These are phyloP conservation scores for Madurella fahalii DNA, from an alignment of 2,329 filamentous ascomycete genomes.

Conservation along the genomic window DNA sequence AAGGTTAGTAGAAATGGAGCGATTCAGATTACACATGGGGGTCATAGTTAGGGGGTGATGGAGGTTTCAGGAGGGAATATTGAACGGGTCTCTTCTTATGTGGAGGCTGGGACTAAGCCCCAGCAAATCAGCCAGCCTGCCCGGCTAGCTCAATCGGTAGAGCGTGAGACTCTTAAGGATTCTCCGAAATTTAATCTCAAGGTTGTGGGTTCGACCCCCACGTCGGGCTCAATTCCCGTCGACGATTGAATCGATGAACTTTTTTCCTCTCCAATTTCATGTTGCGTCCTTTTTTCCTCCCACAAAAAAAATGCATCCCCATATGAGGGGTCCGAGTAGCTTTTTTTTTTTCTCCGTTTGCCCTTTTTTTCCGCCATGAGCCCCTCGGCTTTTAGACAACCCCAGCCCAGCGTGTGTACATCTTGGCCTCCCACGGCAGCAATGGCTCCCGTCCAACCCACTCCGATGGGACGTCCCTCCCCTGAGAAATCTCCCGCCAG, in stretches of 20 bases:
- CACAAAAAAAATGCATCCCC: background rate
- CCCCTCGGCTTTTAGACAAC: background rate
- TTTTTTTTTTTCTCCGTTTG: background rate
- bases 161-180: slow-evolving; percentile 65
- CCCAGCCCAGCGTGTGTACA: slow-evolving; percentile 24
- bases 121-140: slow-evolving; percentile 5
- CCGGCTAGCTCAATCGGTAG: slow-evolving; percentile 66
- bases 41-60: background rate
- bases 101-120: background rate
- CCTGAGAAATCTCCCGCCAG: slow-evolving; percentile 26
- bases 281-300: background rate
- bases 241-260: background rate
- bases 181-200: slow-evolving; percentile 13
- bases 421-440: slow-evolving; percentile 26
- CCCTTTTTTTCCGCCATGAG: background rate
- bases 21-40: background rate
- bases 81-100: background rate
- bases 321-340: background rate
- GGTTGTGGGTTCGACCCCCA: slow-evolving; percentile 20
- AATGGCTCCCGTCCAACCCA: slow-evolving; percentile 27
- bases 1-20: background rate
- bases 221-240: slow-evolving; percentile 19
- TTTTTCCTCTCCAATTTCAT: background rate
- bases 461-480: slow-evolving; percentile 19
- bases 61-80: background rate